phyloP scores from a whole-genome alignment of 225 moss, liverwort and hornwort genomes.

The Sphagnum tenellum region DNA sequence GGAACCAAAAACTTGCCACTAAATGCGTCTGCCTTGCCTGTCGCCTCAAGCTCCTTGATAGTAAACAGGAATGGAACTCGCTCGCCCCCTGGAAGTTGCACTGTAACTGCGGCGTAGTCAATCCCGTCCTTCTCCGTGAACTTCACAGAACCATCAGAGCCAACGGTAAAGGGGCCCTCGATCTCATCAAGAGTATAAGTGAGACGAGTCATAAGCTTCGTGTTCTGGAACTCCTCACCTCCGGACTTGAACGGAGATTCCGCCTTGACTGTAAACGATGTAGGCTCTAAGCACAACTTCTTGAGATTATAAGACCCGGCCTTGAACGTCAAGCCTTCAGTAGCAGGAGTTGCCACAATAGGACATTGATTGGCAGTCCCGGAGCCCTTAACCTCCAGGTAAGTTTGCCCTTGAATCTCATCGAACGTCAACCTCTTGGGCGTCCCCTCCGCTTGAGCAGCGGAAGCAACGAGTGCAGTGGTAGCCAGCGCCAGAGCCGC shows the following conservation, averaged over 20 bases:
- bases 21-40: constrained; percentile 34
- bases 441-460: constrained; percentile 48
- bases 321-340: constrained; percentile 25
- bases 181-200: constrained; percentile 43
- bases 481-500: constrained; percentile 68
- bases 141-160: constrained; percentile 27
- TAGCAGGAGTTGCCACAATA: constrained; percentile 24
- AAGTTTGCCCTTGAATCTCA: constrained; percentile 41
- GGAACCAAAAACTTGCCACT: constrained; percentile 57
- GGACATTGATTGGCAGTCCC: constrained; percentile 91
- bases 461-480: constrained; percentile 55
- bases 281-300: constrained; percentile 83
- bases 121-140: constrained; percentile 44
- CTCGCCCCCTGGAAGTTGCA: constrained; percentile 60
- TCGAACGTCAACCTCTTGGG: constrained; percentile 52
- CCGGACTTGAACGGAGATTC: constrained; percentile 61
- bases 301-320: constrained; percentile 50
- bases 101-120: constrained; percentile 53
- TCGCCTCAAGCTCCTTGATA: constrained; percentile 70
- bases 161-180: constrained; percentile 25
- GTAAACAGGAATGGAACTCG: constrained; percentile 84
- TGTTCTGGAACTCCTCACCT: constrained; percentile 32
- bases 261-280: constrained; percentile 73
- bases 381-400: constrained; percentile 65
- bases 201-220: constrained; percentile 51